These are phyloP conservation scores for Maudiozyma pseudohumilis DNA, from an alignment of 805 yeast genomes.

Conservation along the genomic window DNA sequence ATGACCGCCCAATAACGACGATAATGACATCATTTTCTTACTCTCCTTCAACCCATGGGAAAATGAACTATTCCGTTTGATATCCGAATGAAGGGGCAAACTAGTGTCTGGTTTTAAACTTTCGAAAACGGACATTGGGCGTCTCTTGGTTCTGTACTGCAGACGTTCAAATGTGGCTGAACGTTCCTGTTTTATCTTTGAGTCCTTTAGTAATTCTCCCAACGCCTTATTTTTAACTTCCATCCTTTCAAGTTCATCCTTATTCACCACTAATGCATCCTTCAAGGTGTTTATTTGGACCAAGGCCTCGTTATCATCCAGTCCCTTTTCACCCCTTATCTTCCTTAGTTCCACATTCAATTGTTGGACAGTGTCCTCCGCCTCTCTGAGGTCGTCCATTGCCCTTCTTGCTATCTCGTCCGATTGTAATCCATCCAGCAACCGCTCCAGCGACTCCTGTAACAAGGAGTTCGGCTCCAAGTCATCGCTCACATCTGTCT, in stretches of 20 bases:
- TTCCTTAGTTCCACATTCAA: conserved; percentile 47
- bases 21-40: conserved; percentile 15
- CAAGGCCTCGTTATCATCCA: conserved; percentile 42
- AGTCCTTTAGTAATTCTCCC: conserved; percentile 36
- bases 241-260: conserved; percentile 49
- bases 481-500: conserved; percentile 32
- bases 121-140: conserved; percentile 12
- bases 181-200: conserved; percentile 16
- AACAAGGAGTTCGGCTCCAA: conserved; percentile 45
- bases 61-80: neutral
- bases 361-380: conserved; percentile 39
- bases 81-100: too few species aligned
- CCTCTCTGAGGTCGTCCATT: conserved; percentile 45
- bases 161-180: conserved; percentile 12
- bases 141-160: conserved; percentile 6
- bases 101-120: conserved; percentile 5
- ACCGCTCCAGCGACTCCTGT: conserved; percentile 64
- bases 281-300: conserved; percentile 57
- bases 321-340: conserved; percentile 56
- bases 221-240: conserved; percentile 46
- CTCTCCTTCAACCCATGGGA: conserved; percentile 11
- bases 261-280: conserved; percentile 44
- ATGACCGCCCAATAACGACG: conserved; percentile 9
- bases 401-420: conserved; percentile 82
- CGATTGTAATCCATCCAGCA: conserved; percentile 64